These are phyloP conservation scores for Boletus fagicola DNA, from an alignment of 768 basidiomycete genomes.

Conservation along the genomic window DNA sequence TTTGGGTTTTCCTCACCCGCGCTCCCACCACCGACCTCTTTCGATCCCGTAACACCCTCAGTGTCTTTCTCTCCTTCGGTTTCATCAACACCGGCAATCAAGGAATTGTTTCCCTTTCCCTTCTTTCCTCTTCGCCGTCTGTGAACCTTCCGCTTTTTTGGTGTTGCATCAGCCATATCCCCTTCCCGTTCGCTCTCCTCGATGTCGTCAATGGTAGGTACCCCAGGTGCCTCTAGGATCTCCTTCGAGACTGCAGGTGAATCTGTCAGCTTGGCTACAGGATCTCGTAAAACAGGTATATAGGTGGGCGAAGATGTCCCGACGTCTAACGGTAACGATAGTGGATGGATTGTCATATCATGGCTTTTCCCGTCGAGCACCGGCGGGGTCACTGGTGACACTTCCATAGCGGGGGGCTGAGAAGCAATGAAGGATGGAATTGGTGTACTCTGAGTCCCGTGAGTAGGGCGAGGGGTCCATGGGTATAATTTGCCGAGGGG, in stretches of 20 bases:
- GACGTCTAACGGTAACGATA: neutral
- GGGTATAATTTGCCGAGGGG: slow-evolving; percentile 12
- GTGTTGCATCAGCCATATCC: slow-evolving; percentile 38
- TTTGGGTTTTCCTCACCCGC: slow-evolving; percentile 19
- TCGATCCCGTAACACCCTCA: slow-evolving; percentile 25
- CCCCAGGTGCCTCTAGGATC: slow-evolving; percentile 9
- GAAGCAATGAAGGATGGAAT: neutral
- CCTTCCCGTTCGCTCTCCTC: slow-evolving; percentile 64
- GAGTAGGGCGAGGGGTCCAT: neutral
- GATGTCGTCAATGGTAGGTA: slow-evolving; percentile 34
- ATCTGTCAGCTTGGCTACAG: slow-evolving; percentile 6
- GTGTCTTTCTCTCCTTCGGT: slow-evolving; percentile 26
- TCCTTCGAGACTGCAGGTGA: slow-evolving; percentile 1
- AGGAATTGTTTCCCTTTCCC: slow-evolving; percentile 43
- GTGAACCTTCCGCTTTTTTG: slow-evolving; percentile 40
- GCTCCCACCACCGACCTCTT: slow-evolving; percentile 37
- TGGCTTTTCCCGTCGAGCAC: slow-evolving; percentile 1
- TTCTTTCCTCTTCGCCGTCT: slow-evolving; percentile 50
- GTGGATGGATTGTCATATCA: neutral
- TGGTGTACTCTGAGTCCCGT: neutral
- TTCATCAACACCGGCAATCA: slow-evolving; percentile 18
- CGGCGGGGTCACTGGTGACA: neutral
- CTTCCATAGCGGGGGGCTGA: neutral
- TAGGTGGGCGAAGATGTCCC: neutral
- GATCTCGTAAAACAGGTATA: neutral